Base-by-base conservation (phyloP, 306 rosid species). In the Gastrolobium villosum region DNA sequence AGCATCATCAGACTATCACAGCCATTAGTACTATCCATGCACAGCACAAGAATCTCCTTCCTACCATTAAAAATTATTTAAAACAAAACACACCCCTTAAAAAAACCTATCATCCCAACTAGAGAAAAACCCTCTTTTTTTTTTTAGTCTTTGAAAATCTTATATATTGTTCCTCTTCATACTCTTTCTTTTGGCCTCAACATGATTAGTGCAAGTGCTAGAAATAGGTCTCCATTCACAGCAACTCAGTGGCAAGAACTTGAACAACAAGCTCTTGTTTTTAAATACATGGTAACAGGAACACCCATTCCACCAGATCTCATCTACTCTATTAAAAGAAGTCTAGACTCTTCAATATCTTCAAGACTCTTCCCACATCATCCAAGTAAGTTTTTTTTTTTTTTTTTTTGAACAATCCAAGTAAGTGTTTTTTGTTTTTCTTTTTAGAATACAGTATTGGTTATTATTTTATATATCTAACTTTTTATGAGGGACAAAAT, bases 241-340 rank as follows among this genome's bases (percentile, higher is more conserved):
- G 75, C 94, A 79, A 73, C 89, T 46, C 99, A 96, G 68, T 96
- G 99, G 99, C 99, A 96, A 76, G 99, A 96, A 74, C 98, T 96
- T 55, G 99, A 96, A 63, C 98, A 93, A 53, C 99, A 96, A 84
- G 98, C 99, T 41, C 92, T 96, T 31, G 87, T 96, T 84, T 96
- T 89, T 84, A 96, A 96, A 28, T 90, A 91, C 87, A 96, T 96
- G 97, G 90, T 90, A 20, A 85, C 98, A 45, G 99, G 99, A 6
- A 85, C 89, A 0, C 97, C 99, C 0, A 83, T 96, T 39, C 99
- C 99, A 1, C 87, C 92, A 64, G 98, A 96, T 82, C 98, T 96
- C 75, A 88, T 96, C 15, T 93, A 49, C 65, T 84, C 98, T 32
- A 82, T 96, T 13, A 93, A 90, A 78, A 93, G 96, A 84, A 96